Base-by-base conservation (phyloP, 805 yeast genomes). In the Yarrowia phangngaensis region DNA sequence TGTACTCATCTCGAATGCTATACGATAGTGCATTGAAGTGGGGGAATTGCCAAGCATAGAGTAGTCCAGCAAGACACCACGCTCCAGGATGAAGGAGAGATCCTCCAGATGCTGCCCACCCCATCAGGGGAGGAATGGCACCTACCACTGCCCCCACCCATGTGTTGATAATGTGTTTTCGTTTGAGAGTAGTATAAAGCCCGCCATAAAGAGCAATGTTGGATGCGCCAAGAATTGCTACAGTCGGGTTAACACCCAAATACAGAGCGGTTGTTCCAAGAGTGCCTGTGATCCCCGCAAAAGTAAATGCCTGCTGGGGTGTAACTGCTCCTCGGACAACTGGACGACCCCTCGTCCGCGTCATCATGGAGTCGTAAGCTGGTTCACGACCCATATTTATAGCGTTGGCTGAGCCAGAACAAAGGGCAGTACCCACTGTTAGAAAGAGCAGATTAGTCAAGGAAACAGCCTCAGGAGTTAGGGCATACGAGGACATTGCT, bases 71-170 rank as follows among this genome's bases (percentile, higher is more conserved):
- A 17, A 92, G 69, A 60, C 89, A 79, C 97, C 97, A 90, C 3
- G 95, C 94, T 6, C 92, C 97, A 0, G 97, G 96, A 54, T 87
- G 85, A 3, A 74, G 56, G 27, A 89, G 66, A 4, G 65, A 57
- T 13, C 45, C 45, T 20, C 63, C 54, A 9, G 95, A 84, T 0
- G 90, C 87, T 2, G 95, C 96, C 98, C 98, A 92, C 2, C 98
- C 98, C 98, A 92, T 92, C 43, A 92, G 72, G 15, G 98, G 98
- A 0, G 98, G 98, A 36, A 92, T 84, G 0, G 97, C 98, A 4
- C 98, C 98, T 4, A 92, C 98, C n/a, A 92, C 64, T 0, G 98
- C 98, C 14, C 98, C 98, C 3, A 92, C 92, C 98, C 98, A 92
- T 0, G 98, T 92, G 64, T 92, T 92, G 30, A 84, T 63, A 45